Evolutionary conservation across 2,329 filamentous ascomycete species (phyloP), one percentile per base, ranked within the genome.

Genomic region (Emmonsiellopsis sp.): DNA sequence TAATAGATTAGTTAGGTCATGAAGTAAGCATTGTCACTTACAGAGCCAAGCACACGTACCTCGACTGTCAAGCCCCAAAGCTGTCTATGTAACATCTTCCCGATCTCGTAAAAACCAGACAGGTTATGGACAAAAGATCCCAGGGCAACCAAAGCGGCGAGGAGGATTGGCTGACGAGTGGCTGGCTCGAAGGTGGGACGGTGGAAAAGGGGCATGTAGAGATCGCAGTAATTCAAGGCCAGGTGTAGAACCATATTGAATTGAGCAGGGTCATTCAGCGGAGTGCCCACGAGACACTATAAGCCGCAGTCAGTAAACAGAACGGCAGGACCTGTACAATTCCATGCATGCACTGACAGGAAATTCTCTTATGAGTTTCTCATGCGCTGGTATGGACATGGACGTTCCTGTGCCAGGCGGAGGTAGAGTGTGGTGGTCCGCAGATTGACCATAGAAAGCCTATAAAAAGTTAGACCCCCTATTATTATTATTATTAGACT

Each of bases 181-280:
- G 54, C 48, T 9, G 60, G 10, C 2, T 55, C 54, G n/a, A 61
- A 52, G 5, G 58, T 61, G 35, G 59, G 55, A 11, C 57, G 58
- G 31, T 61, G 59, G 44, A 61, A 61, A 13, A 60, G 45, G 11
- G 58, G 57, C 52, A 61, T 52, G 49, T 58, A 60, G 13, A 59
- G 42, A 38, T 61, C 56, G 47, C 58, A 59, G 44, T 61, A 61
- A 38, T 61, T 57, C 7, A 61, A 51, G n/a, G 57, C 57, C 9
- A 52, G 43, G 16, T 38, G 52, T 13, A 59, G 42, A n/a, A 56
- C 46, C 15, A 49, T 46, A 30, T 57, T 54, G 10, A 50, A 41
- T 52, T 56, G 55, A 5, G 52, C 16, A 5, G 44, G 42, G 42
- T 57, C 51, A 35, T 56, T 57, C 20, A 59, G 44, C 26, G 54